Evolutionary conservation across 2,329 filamentous ascomycete species (phyloP).

Genomic region (Trichoderma sp.): DNA sequence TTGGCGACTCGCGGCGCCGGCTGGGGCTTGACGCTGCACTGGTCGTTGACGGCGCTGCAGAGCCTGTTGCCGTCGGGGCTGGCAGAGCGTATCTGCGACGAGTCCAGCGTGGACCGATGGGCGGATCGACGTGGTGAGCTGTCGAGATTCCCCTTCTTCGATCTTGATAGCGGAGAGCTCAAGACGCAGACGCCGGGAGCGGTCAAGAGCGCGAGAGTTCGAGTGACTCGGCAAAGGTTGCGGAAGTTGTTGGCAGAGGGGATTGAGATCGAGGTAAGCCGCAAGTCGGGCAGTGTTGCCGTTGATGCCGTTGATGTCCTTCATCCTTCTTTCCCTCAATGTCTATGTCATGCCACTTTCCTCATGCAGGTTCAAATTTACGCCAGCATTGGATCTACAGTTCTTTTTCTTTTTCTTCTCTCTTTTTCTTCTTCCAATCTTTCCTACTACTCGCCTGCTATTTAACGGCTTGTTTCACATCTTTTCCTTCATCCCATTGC

Average conservation of each 20-base stretch:
- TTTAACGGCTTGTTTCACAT: background rate
- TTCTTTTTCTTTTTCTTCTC: background rate
- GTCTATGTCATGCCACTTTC: background rate
- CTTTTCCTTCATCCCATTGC: background rate
- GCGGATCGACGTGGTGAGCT: constrained; percentile 49
- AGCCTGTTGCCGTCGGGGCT: constrained; percentile 52
- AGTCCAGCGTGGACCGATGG: constrained; percentile 53
- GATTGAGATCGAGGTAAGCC: constrained; percentile 48
- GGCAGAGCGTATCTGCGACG: constrained; percentile 45
- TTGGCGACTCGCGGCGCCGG: constrained; percentile 51
- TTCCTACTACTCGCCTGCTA: background rate
- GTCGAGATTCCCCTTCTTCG: constrained; percentile 56
- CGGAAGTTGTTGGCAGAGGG: constrained; percentile 47
- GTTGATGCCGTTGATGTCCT: background rate
- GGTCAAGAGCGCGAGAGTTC: constrained; percentile 46
- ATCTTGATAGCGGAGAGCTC: constrained; percentile 52
- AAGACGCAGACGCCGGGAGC: constrained; percentile 45
- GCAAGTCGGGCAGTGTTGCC: background rate
- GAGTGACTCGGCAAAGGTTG: constrained; percentile 50
- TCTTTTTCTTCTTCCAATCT: background rate
- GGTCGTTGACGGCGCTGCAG: constrained; percentile 56
- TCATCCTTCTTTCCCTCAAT: background rate
- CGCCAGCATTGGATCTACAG: background rate
- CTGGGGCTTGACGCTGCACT: constrained; percentile 66
- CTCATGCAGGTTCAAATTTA: background rate